These are phyloP conservation scores for Plasmodium malariae DNA, from an alignment of 169 alveolate genomes.

Conservation along the genomic window DNA sequence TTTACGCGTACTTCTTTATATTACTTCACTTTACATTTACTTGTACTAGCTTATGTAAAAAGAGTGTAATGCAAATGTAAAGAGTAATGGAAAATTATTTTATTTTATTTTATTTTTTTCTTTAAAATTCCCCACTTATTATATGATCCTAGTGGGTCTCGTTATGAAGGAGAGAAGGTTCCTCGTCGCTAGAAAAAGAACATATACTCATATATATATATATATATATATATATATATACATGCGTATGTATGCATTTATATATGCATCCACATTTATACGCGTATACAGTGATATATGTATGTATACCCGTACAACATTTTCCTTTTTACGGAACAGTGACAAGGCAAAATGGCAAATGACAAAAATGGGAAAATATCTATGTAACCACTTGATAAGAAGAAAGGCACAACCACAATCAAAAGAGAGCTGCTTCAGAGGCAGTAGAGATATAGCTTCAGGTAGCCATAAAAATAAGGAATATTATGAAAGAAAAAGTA, in stretches of 20 bases:
- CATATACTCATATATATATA: no score
- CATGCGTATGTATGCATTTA: no score
- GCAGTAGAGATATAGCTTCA: neutral
- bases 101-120: constrained; percentile 18
- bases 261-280: neutral
- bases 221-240: no score
- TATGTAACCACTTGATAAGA: neutral
- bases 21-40: no score
- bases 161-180: no score
- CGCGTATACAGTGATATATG: neutral
- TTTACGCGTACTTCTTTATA: no score
- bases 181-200: no score
- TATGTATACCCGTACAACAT: neutral
- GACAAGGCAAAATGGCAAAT: neutral
- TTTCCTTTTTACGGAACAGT: neutral
- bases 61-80: neutral
- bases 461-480: constrained; percentile 12
- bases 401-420: neutral
- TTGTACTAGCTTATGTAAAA: no score
- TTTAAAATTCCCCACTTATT: neutral
- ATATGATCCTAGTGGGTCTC: no score
- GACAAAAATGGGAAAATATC: neutral
- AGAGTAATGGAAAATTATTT: neutral
- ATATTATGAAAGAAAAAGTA: constrained; percentile 15
- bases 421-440: neutral